Percentiles rank a stretch among this genome's conserved stretches.
Conservation (phyloP, 371 early-diverging fungal species). For the Choanephora cucurbitarum region DNA sequence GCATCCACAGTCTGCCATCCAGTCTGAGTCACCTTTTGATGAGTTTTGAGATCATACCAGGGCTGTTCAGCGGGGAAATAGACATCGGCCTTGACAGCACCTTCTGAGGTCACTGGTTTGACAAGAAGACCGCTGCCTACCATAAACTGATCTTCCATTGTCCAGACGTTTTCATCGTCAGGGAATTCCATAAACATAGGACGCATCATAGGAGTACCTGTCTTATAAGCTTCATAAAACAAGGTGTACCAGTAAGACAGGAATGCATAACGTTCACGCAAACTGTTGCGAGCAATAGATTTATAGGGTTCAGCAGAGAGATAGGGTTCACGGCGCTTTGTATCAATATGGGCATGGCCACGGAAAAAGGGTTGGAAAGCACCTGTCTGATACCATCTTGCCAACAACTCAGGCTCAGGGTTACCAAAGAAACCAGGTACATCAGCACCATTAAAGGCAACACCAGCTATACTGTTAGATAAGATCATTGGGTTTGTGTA, state of each 20-base stretch:
- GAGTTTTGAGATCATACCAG: constrained; percentile 81
- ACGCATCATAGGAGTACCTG: constrained; percentile 80
- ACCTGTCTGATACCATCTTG: constrained; percentile 92
- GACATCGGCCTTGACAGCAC: constrained; percentile 54
- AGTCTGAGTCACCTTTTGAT: constrained; percentile 36
- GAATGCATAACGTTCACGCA: constrained; percentile 76
- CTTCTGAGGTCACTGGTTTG: constrained; percentile 71
- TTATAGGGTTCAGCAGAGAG: constrained; percentile 83
- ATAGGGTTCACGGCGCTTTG: constrained; percentile 97
- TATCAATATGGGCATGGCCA: constrained; percentile 92
- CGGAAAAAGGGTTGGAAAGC: constrained; percentile 93
- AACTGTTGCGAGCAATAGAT: constrained; percentile 65
- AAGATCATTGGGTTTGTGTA: constrained; percentile 83
- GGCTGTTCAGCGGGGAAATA: constrained; percentile 68
- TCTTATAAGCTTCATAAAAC: constrained; percentile 68
- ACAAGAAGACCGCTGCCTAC: constrained; percentile 77
- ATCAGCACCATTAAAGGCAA: constrained; percentile 86
- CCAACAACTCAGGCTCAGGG: constrained; percentile 76
- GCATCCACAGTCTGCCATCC: constrained; percentile 61
- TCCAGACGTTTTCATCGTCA: constrained; percentile 69
- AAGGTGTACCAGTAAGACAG: constrained; percentile 85
- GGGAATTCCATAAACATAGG: constrained; percentile 85
- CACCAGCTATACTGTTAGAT: constrained; percentile 71
- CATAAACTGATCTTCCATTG: constrained; percentile 83
- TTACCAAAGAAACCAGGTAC: constrained; percentile 94